These are phyloP conservation scores for Aspergillus japonicus DNA, from an alignment of 2,329 filamentous ascomycete genomes.

Conservation along the genomic window DNA sequence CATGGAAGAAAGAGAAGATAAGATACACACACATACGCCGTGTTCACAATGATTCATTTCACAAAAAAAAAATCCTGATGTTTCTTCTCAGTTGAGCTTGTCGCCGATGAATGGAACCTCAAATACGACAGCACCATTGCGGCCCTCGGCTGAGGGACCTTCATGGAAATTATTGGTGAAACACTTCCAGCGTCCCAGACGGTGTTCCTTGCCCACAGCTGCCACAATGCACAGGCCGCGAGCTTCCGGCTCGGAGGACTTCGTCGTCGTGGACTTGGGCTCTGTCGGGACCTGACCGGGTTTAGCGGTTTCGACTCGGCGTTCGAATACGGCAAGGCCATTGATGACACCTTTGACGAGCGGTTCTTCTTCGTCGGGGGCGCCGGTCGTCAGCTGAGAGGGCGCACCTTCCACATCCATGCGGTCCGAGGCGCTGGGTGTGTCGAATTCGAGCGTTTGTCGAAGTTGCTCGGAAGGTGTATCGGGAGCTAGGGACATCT, in stretches of 20 bases:
- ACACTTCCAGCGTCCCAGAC: constrained; percentile 76
- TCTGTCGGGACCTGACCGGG: constrained; percentile 23
- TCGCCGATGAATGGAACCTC: constrained; percentile 61
- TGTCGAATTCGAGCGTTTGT: constrained; percentile 32
- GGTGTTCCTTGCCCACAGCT: constrained; percentile 83
- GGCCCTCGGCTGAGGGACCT: constrained; percentile 49
- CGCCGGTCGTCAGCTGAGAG: constrained; percentile 16
- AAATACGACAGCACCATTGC: constrained; percentile 85
- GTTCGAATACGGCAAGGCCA: constrained; percentile 81
- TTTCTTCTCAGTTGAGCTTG: constrained; percentile 8
- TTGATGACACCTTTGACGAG: constrained; percentile 77
- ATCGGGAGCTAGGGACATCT: constrained; percentile 19
- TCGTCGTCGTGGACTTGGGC: constrained; percentile 20
- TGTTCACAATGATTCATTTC: not conserved
- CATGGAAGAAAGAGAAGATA: constrained; percentile 4
- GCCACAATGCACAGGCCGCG: constrained; percentile 75
- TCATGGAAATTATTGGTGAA: constrained; percentile 40
- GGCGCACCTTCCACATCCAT: constrained; percentile 22
- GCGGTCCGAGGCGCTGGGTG: constrained; percentile 28
- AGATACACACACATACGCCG: constrained; percentile 9
- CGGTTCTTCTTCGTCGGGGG: constrained; percentile 28
- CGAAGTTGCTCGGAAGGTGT: constrained; percentile 36
- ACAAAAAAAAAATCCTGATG: not conserved
- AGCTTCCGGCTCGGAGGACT: constrained; percentile 23
- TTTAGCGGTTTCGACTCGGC: constrained; percentile 51